Conservation (phyloP, 1,139 yeast species). For the Blastobotrys elegans region DNA sequence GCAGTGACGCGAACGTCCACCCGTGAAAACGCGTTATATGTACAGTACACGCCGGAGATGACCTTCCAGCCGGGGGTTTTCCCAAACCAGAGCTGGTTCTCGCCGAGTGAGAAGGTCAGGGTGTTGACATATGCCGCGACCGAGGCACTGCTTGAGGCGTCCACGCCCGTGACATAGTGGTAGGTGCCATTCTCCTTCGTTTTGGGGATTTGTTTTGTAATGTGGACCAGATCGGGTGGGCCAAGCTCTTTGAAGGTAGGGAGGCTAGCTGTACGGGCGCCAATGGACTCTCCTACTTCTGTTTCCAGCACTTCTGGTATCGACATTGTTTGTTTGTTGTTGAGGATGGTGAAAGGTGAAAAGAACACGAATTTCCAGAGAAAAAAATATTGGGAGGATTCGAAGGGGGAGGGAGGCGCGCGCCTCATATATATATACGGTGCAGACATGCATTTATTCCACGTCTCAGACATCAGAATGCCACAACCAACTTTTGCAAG, state of each 20-base stretch:
- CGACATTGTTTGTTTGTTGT: conserved; percentile 10
- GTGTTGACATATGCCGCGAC: conserved; percentile 74
- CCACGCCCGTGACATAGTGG: conserved; percentile 65
- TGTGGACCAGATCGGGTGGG: conserved; percentile 85
- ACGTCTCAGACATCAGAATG: too few species aligned
- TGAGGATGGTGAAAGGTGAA: neutral
- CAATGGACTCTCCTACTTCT: conserved; percentile 46
- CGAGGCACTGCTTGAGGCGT: conserved; percentile 53
- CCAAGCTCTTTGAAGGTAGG: conserved; percentile 60
- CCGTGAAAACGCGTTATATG: conserved; percentile 63
- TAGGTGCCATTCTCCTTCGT: conserved; percentile 49
- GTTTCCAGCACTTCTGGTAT: conserved; percentile 44
- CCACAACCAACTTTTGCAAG: neutral
- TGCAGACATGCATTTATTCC: too few species aligned
- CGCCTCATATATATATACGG: too few species aligned
- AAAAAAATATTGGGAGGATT: too few species aligned
- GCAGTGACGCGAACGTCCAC: conserved; percentile 69
- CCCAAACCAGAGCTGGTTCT: conserved; percentile 65
- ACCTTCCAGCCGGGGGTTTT: conserved; percentile 74
- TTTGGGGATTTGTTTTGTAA: conserved; percentile 45
- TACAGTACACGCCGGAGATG: conserved; percentile 62
- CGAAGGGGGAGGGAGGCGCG: too few species aligned
- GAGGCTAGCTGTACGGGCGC: conserved; percentile 44
- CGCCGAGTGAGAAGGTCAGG: conserved; percentile 55
- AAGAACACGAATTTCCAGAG: too few species aligned